Conservation (phyloP, 2,329 filamentous ascomycete species). For the Aspergillus sp. region DNA sequence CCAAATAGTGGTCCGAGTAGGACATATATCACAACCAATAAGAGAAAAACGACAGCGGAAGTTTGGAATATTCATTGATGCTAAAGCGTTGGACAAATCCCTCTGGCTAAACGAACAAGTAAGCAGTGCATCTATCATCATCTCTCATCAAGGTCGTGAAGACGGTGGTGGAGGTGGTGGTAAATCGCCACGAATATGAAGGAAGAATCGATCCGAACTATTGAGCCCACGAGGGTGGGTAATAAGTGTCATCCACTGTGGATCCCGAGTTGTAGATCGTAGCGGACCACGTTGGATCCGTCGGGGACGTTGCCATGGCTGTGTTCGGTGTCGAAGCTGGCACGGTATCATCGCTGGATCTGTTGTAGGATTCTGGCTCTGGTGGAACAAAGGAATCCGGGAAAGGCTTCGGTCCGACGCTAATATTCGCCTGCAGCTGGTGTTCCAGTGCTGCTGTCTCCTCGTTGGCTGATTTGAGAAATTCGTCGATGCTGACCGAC, state of each 20-base stretch:
- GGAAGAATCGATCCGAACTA: constrained; percentile 9
- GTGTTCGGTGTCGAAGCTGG: not conserved
- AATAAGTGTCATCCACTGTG: constrained; percentile 25
- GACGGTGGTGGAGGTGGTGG: constrained; percentile 35
- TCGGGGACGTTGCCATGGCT: constrained; percentile 14
- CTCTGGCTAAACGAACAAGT: constrained; percentile 26
- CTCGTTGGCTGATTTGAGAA: constrained; percentile 35
- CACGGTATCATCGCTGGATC: not conserved
- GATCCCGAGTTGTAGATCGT: constrained; percentile 25
- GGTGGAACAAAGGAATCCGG: constrained; percentile 24
- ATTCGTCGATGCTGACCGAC: constrained; percentile 38
- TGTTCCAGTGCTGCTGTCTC: constrained; percentile 34
- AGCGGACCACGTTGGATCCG: constrained; percentile 27
- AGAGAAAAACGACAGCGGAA: no score
- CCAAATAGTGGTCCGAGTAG: no score
- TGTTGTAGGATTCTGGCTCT: constrained; percentile 7
- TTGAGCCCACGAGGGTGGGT: constrained; percentile 25
- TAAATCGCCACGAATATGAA: constrained; percentile 17
- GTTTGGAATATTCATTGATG: constrained; percentile 18
- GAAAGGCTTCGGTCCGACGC: constrained; percentile 26
- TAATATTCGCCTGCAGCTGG: constrained; percentile 31
- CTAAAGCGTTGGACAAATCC: constrained; percentile 24
- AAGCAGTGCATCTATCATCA: constrained; percentile 36
- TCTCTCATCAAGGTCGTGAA: constrained; percentile 39
- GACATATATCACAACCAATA: no score